Evolutionary conservation across 352 stramenopile genomes (phyloP), one percentile per base, ranked within the genome.

Genomic region (Phytophthora agathidicida): DNA sequence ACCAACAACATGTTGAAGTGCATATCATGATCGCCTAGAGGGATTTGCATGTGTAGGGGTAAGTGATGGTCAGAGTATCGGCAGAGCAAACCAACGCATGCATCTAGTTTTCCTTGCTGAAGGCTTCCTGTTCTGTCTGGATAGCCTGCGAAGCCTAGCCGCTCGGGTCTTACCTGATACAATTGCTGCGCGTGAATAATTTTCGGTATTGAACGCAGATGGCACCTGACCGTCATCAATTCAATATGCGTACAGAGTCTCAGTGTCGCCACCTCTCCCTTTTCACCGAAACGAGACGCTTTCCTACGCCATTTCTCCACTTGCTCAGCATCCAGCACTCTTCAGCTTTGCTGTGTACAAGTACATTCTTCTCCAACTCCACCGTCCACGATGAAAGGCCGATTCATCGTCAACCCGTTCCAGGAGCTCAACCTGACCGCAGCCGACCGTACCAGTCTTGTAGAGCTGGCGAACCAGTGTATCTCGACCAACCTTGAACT

Each of bases 371-470:
- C n/a, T n/a, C 22, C 4, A 32, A 45, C 45, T 53, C 30, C 33
- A 5, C 19, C 23, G 19, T 7, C 17, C 10, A 42, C 35, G 5
- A 74, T 74, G 65, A 74, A 70, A 35, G 53, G 52, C 23, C 59
- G 65, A 44, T 74, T 74, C 49, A 54, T 62, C 48, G 47, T 73
- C 17, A 75, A 76, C 20, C 62, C 62, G 22, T 76, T 76, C 38
- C 41, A 62, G 13, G 49, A 53, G 13, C 49, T 76, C 30, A 46
- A 60, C 19, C 27, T 76, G 4, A 50, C 68, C 7, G 6, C 19
- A 0, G 10, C 3, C 7, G 68, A 76, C 30, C 54, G 58, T 6
- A 44, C 39, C 1, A 39, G 32, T 9, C 59, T 76, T 6, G 39
- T 65, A 53, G 59, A 67, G 3, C 39, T 73, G 28, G 62, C 63